Percentiles rank a stretch among this genome's conserved stretches.
Evolutionary conservation across 2,329 filamentous ascomycete genomes (phyloP).

Genomic region (Bipolaris cookei): DNA sequence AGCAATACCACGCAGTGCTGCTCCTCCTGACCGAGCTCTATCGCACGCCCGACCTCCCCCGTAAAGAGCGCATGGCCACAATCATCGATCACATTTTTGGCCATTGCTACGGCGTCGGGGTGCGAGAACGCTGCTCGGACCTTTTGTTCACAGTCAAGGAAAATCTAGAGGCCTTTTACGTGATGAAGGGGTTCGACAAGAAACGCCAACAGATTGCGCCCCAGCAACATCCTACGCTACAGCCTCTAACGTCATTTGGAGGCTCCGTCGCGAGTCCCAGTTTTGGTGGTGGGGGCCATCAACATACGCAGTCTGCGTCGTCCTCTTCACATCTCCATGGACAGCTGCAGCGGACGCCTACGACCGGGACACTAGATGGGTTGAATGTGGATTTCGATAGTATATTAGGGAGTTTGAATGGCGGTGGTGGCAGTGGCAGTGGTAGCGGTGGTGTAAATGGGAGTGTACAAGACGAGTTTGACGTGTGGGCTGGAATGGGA

Average conservation of each 20-base stretch:
- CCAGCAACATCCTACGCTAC: slow-evolving; percentile 39
- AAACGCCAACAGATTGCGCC: slow-evolving; percentile 30
- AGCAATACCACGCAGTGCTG: slow-evolving; percentile 48
- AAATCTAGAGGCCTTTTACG: slow-evolving; percentile 49
- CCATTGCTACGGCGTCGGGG: slow-evolving; percentile 47
- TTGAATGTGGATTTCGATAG: slow-evolving; percentile 44
- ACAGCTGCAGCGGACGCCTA: slow-evolving; percentile 34
- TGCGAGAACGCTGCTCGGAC: slow-evolving; percentile 45
- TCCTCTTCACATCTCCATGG: slow-evolving; percentile 15
- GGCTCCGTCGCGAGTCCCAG: slow-evolving; percentile 15
- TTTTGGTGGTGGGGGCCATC: slow-evolving; percentile 9
- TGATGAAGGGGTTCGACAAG: slow-evolving; percentile 48
- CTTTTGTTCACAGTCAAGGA: slow-evolving; percentile 48
- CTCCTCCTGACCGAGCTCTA: slow-evolving; percentile 49
- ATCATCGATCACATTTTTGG: slow-evolving; percentile 51
- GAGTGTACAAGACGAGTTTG: slow-evolving; percentile 28
- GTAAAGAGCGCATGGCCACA: slow-evolving; percentile 48
- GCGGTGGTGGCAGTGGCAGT: slow-evolving; percentile 16
- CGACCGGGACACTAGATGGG: slow-evolving; percentile 27
- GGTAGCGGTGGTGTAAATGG: not conserved
- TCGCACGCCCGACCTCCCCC: slow-evolving; percentile 43
- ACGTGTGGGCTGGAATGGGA: slow-evolving; percentile 33
- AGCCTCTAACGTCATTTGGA: slow-evolving; percentile 29
- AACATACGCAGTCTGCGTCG: slow-evolving; percentile 10
- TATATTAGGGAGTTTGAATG: slow-evolving; percentile 37